These are phyloP conservation scores for Myxozyma neotropica DNA, from an alignment of 805 yeast genomes.

Conservation along the genomic window DNA sequence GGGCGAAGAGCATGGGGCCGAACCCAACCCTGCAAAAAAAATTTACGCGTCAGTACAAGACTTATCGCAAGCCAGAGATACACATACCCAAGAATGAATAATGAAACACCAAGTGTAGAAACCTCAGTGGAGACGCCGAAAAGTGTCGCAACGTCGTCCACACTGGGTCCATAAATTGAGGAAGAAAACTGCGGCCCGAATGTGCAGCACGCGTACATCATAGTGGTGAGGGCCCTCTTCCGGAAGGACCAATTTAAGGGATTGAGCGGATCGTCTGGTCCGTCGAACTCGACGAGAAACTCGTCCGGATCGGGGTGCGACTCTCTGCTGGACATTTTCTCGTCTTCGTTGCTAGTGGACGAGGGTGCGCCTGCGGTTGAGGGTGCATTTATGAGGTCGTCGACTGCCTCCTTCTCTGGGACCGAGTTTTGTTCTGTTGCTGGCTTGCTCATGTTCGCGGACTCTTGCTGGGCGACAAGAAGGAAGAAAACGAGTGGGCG, in stretches of 20 bases:
- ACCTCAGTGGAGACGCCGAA: constrained; percentile 23
- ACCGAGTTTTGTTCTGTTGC: not conserved
- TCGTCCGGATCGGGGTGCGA: constrained; percentile 10
- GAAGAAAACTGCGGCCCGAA: constrained; percentile 33
- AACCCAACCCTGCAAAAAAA: constrained; percentile 57
- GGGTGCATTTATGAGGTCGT: not conserved
- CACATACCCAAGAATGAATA: constrained; percentile 59
- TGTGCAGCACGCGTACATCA: constrained; percentile 30
- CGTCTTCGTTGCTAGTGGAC: not conserved
- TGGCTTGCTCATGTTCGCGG: too few species aligned
- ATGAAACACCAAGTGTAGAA: constrained; percentile 28
- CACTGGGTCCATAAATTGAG: constrained; percentile 26
- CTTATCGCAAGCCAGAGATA: not conserved
- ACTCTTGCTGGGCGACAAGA: too few species aligned
- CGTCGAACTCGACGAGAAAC: constrained; percentile 37
- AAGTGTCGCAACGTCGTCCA: constrained; percentile 10
- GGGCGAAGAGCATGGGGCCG: constrained; percentile 84
- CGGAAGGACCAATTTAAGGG: constrained; percentile 32
- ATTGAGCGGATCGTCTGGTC: constrained; percentile 29
- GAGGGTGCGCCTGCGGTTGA: not conserved
- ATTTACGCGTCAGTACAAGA: not conserved
- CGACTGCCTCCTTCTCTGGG: not conserved
- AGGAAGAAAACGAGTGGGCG: too few species aligned
- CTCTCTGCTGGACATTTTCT: not conserved
- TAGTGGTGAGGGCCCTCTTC: constrained; percentile 23